Evolutionary conservation across 495 filamentous ascomycete genomes (phyloP).

Genomic region (Symbiotaphrina buchneri): DNA sequence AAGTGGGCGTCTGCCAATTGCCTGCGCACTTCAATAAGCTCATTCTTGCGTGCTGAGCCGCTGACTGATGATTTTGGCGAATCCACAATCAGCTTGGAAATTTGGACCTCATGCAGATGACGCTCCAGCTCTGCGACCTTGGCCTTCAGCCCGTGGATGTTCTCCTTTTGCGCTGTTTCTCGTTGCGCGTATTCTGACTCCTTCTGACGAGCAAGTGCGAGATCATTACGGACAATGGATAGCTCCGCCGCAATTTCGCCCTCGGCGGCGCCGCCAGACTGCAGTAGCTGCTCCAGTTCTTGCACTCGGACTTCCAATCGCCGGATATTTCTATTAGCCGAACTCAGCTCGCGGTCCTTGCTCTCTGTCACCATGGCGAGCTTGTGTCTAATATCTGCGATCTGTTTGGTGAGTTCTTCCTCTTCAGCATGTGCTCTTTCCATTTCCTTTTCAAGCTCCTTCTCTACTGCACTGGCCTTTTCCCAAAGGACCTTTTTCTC

Average conservation of each 20-base stretch:
- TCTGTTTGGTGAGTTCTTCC: constrained; percentile 17
- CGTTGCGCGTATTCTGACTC: constrained; percentile 13
- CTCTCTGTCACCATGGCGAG: constrained; percentile 1
- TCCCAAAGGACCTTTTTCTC: constrained; percentile 27
- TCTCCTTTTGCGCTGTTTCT: constrained; percentile 16
- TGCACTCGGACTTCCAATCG: constrained; percentile 1
- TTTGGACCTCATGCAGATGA: constrained; percentile 27
- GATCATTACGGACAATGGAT: constrained; percentile 5
- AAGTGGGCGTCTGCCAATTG: constrained; percentile 1
- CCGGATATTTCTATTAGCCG: background rate
- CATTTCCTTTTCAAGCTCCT: constrained; percentile 18
- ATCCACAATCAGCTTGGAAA: constrained; percentile 17
- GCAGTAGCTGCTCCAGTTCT: constrained; percentile 1
- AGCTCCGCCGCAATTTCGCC: constrained; percentile 1
- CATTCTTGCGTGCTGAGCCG: constrained; percentile 4
- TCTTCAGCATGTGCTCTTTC: constrained; percentile 21
- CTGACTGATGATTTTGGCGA: constrained; percentile 11
- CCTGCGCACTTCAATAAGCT: constrained; percentile 1
- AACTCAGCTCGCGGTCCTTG: background rate
- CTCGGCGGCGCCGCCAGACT: background rate
- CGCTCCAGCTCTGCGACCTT: constrained; percentile 31
- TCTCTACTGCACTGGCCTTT: constrained; percentile 20
- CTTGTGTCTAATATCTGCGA: constrained; percentile 8
- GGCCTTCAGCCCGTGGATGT: constrained; percentile 26
- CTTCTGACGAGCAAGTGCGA: constrained; percentile 15